A percentile compares a stretch with the other conserved stretches of the same genome.
These are phyloP conservation scores for Didymella glomerata DNA, from an alignment of 2,329 filamentous ascomycete species.

Conservation along the genomic window DNA sequence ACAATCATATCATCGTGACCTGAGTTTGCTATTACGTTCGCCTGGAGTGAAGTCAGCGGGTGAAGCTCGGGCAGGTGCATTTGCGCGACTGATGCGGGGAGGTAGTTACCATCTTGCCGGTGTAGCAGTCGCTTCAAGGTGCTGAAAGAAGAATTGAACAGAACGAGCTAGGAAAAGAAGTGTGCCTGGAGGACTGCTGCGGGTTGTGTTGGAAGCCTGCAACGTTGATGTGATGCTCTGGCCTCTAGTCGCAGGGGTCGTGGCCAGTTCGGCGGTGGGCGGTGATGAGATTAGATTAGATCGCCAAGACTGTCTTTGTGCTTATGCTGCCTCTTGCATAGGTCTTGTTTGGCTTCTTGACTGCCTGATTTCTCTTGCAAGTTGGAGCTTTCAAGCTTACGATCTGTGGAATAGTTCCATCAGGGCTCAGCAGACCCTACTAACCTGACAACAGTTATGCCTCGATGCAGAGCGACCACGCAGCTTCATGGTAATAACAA, in stretches of 20 bases:
- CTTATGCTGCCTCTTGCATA: too few relatives aligned
- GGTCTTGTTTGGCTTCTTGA: not conserved
- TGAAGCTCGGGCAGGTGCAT: conserved; percentile 35
- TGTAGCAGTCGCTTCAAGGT: conserved; percentile 16
- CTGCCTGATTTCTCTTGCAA: not conserved
- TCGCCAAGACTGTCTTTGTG: conserved; percentile 20
- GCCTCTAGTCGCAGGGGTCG: conserved; percentile 44
- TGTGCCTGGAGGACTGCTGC: conserved; percentile 14
- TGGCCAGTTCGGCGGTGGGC: conserved; percentile 27
- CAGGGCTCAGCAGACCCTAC: not conserved
- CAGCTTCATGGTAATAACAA: not conserved
- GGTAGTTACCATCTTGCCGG: conserved; percentile 39
- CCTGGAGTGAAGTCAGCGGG: conserved; percentile 57
- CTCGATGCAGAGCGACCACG: not conserved
- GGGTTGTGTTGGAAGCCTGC: conserved; percentile 32
- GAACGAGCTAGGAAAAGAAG: not conserved
- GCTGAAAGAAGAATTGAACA: not conserved
- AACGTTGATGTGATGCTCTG: conserved; percentile 46
- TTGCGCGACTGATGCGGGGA: conserved; percentile 18
- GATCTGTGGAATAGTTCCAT: not conserved
- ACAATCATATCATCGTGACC: conserved; percentile 99
- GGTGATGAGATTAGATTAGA: conserved; percentile 46
- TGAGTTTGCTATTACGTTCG: conserved; percentile 83
- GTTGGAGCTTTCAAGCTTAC: not conserved
- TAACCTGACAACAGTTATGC: not conserved